phyloP scores from a whole-genome alignment of 2,329 filamentous ascomycete species.

The Gnomoniopsis smithogilvyi region DNA sequence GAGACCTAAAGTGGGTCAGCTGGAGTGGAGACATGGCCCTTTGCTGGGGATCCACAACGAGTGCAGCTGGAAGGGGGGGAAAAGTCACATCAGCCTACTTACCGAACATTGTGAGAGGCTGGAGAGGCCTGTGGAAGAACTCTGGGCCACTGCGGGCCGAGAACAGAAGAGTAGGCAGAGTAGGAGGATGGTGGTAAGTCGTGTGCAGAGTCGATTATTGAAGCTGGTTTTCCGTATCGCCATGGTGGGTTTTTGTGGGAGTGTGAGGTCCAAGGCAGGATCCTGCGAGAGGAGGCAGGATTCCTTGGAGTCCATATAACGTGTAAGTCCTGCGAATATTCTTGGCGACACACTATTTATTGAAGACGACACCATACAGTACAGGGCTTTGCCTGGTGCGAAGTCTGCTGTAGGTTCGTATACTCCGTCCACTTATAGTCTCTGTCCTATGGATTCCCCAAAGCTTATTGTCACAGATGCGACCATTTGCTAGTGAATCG shows the following conservation, averaged over 20 bases:
- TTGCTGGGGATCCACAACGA: not conserved
- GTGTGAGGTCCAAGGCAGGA: not conserved
- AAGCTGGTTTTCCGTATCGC: not conserved
- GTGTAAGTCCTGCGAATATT: too few species aligned
- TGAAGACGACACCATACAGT: too few species aligned
- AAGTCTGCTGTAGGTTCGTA: too few species aligned
- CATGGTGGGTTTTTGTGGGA: not conserved
- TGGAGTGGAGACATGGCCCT: not conserved
- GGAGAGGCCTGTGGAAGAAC: not conserved
- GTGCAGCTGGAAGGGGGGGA: not conserved
- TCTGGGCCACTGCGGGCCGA: conserved; percentile 2
- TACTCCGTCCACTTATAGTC: too few species aligned
- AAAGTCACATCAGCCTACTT: not conserved
- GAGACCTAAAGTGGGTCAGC: conserved; percentile 4
- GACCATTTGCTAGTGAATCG: not conserved
- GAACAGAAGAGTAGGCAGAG: conserved; percentile 4
- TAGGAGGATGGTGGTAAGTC: not conserved
- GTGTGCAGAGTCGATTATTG: not conserved
- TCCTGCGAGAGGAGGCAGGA: not conserved
- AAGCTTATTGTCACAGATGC: too few species aligned
- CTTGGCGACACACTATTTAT: too few species aligned
- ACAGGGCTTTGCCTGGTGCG: too few species aligned
- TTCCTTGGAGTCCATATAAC: not conserved
- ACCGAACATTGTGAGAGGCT: conserved; percentile 11
- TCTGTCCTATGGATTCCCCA: too few species aligned